phyloP scores from a whole-genome alignment of 345 rosid species.

The Melastoma malabathricum region DNA sequence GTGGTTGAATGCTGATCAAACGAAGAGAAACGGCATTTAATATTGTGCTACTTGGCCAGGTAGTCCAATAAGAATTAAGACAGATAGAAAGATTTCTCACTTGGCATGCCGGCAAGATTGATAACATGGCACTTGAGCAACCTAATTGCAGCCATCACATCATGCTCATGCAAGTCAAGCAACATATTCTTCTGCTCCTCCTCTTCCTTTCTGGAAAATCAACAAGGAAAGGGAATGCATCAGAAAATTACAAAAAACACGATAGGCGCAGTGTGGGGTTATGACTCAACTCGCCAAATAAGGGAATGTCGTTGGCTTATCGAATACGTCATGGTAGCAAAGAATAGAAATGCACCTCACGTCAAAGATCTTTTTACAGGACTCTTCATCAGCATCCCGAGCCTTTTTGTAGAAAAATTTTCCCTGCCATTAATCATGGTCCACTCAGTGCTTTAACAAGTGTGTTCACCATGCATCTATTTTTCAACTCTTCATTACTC shows the following conservation, averaged over 20 bases:
- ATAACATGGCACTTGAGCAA: slow-evolving; percentile 33
- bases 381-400: slow-evolving; percentile 40
- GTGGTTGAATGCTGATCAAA: slow-evolving; percentile 22
- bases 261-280: background rate
- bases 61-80: slow-evolving; percentile 3
- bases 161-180: slow-evolving; percentile 30
- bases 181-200: slow-evolving; percentile 15
- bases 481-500: background rate
- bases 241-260: background rate
- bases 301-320: background rate
- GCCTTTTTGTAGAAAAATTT: slow-evolving; percentile 29
- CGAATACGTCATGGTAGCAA: background rate
- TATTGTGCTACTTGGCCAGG: background rate
- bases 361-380: slow-evolving; percentile 33
- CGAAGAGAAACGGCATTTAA: slow-evolving; percentile 1
- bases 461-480: no score
- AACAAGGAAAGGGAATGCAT: background rate
- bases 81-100: slow-evolving; percentile 20
- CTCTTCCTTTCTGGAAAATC: slow-evolving; percentile 14
- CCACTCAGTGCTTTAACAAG: background rate
- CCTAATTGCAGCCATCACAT: slow-evolving; percentile 24
- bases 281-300: background rate
- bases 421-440: slow-evolving; percentile 28
- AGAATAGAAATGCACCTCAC: slow-evolving; percentile 5
- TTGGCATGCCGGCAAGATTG: slow-evolving; percentile 34